A percentile compares a stretch with the other conserved stretches of the same genome.
Conservation (phyloP, 1,139 yeast species). For the Debaryomycetaceae sp. region DNA sequence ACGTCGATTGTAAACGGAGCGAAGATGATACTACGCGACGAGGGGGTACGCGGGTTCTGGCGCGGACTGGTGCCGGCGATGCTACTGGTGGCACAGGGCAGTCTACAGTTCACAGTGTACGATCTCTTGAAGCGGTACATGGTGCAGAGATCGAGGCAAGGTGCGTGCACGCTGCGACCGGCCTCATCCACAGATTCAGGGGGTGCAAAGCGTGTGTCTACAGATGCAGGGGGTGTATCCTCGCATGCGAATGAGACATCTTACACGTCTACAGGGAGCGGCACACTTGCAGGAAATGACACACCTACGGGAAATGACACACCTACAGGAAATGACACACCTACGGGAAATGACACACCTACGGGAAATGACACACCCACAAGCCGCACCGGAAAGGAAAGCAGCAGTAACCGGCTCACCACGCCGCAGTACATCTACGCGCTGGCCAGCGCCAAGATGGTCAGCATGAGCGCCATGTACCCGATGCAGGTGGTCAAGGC, state of each 20-base stretch:
- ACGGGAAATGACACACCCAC: neutral
- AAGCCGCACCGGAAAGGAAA: neutral
- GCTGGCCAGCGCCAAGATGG: constrained; percentile 59
- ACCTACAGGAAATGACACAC: too few relatives aligned
- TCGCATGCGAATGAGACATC: too few relatives aligned
- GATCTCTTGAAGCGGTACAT: constrained; percentile 51
- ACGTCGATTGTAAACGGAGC: constrained; percentile 48
- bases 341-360: too few relatives aligned
- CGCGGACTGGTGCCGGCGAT: constrained; percentile 76
- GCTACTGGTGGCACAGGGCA: constrained; percentile 79
- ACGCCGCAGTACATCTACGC: constrained; percentile 50
- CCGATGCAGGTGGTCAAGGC: constrained; percentile 81
- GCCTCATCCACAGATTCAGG: neutral
- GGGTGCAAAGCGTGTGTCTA: neutral
- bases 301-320: too few relatives aligned
- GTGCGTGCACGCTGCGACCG: neutral
- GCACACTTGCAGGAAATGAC: too few relatives aligned
- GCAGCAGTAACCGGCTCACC: constrained; percentile 18
- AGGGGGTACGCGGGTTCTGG: constrained; percentile 70
- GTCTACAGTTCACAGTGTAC: constrained; percentile 76
- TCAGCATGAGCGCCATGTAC: constrained; percentile 60
- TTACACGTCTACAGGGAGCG: too few relatives aligned
- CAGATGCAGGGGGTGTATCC: too few relatives aligned
- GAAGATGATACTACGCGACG: constrained; percentile 36
- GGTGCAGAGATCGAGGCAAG: constrained; percentile 2